phyloP scores from a whole-genome alignment of 768 basidiomycete genomes.

The Podaxis sp. region DNA sequence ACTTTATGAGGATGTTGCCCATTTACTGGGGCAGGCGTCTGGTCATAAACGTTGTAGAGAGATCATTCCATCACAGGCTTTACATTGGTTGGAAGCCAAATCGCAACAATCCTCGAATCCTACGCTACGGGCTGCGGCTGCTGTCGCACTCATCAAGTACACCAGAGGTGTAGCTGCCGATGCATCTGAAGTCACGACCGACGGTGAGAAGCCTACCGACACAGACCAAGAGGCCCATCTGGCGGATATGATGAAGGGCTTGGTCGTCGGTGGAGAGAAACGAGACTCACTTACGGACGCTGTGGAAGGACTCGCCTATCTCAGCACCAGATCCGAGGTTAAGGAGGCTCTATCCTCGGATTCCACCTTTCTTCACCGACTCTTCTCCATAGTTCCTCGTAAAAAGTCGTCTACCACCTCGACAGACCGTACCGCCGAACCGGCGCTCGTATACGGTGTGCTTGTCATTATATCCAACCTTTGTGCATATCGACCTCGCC shows the following conservation, averaged over 20 bases:
- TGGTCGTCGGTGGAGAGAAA: slow-evolving; percentile 43
- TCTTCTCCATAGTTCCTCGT: slow-evolving; percentile 57
- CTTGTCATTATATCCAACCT: slow-evolving; percentile 76
- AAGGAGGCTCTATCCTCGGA: slow-evolving; percentile 63
- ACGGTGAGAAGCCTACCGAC: slow-evolving; percentile 16
- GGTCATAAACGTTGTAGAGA: slow-evolving; percentile 73
- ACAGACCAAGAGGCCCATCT: slow-evolving; percentile 40
- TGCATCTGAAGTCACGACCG: slow-evolving; percentile 29
- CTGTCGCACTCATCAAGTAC: slow-evolving; percentile 78
- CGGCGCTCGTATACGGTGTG: slow-evolving; percentile 73
- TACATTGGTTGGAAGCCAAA: slow-evolving; percentile 66
- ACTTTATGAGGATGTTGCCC: slow-evolving; percentile 62
- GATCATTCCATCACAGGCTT: slow-evolving; percentile 51
- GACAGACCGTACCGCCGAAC: slow-evolving; percentile 29
- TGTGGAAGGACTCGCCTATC: slow-evolving; percentile 85
- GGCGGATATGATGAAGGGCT: slow-evolving; percentile 52
- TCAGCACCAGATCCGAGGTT: slow-evolving; percentile 59
- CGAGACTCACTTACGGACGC: slow-evolving; percentile 53
- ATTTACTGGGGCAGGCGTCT: slow-evolving; percentile 72
- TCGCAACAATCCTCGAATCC: slow-evolving; percentile 45
- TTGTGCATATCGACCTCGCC: slow-evolving; percentile 62
- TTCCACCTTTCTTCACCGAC: slow-evolving; percentile 48
- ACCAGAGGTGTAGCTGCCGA: slow-evolving; percentile 55
- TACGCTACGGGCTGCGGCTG: slow-evolving; percentile 56
- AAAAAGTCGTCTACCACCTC: slow-evolving; percentile 32